These are phyloP conservation scores for Linum trigynum DNA, from an alignment of 345 rosid genomes.

Conservation along the genomic window DNA sequence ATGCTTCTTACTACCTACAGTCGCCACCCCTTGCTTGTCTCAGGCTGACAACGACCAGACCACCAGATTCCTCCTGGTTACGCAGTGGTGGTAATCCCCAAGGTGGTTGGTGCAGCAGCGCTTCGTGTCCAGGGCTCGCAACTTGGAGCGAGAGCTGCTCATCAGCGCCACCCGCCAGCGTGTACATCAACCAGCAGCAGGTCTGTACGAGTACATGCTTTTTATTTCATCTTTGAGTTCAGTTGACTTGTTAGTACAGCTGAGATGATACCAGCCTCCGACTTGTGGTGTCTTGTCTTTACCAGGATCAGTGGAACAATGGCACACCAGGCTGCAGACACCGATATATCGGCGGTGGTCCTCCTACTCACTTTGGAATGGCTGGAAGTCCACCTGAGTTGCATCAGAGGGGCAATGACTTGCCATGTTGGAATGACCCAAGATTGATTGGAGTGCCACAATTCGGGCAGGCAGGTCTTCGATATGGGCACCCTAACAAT, in stretches of 20 bases:
- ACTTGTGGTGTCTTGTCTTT: not conserved
- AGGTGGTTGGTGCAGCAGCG: constrained; percentile 15
- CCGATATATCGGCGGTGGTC: not conserved
- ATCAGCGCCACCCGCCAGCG: constrained; percentile 25
- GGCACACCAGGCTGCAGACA: constrained; percentile 6
- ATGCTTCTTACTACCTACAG: constrained; percentile 49
- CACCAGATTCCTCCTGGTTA: constrained; percentile 32
- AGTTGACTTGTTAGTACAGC: not conserved
- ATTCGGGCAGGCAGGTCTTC: not conserved
- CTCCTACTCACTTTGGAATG: constrained; percentile 11
- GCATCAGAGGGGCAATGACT: not conserved
- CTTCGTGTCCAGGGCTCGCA: constrained; percentile 43
- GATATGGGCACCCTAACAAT: not conserved
- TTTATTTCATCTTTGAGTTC: not conserved
- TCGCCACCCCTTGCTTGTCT: constrained; percentile 36
- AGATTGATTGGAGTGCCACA: constrained; percentile 8
- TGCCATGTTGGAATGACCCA: constrained; percentile 8
- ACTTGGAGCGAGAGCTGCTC: constrained; percentile 21
- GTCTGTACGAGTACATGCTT: constrained; percentile 18
- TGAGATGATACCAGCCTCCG: not conserved
- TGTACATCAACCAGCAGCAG: constrained; percentile 34
- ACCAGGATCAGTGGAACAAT: constrained; percentile 23
- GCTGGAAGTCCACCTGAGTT: constrained; percentile 16
- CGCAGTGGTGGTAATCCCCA: constrained; percentile 31
- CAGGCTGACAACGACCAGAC: constrained; percentile 35